Evolutionary conservation across 2,329 filamentous ascomycete species (phyloP), one percentile per base, ranked within the genome.

Genomic region (Monosporascus sp.): DNA sequence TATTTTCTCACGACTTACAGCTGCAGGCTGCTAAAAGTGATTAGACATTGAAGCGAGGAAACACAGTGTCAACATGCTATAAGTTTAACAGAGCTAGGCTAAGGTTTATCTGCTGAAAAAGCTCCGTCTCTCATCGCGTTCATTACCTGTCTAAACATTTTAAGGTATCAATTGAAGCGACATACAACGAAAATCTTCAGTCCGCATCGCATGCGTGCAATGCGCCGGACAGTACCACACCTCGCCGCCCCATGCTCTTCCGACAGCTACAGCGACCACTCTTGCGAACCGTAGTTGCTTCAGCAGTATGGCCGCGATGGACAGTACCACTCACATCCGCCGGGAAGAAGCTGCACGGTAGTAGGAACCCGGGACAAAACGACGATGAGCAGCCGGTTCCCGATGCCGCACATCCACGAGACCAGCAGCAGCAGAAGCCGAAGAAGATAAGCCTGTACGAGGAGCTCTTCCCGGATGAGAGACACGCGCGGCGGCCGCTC

Each of bases 401-500:
- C 31, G 31, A 34, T 34, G 31, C 31, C 11, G 11, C 31, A 34
- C 31, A 34, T 52, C 20, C 46, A 48, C 48, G 56, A 53, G n/a
- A 56, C 52, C 45, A 52, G 56, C 41, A 52, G 41, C 38, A 40
- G 26, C 9, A 40, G 19, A 27, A 26, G 27, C 27, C 8, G 48
- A n/a, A 50, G 26, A 48, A 62, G 26, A 54, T 52, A 9, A 70
- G 72, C 5, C 64, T 76, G 8, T 73, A 74, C 54, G 71, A 75
- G 50, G 75, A 81, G 59, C 73, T 85, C 1, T 84, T 84, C 59
- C 81, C 82, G 5, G 77, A 81, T 59, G 75, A 79, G 52, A 67
- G 67, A 19, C 69, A 67, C 5, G 14, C n/a, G 58, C 53, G 40
- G 9, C 45, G 19, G n/a, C 54, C 19, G 52, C 52, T 11, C 61